These are phyloP conservation scores for Euphorbia peplus DNA, from an alignment of 345 rosid species.

Conservation along the genomic window DNA sequence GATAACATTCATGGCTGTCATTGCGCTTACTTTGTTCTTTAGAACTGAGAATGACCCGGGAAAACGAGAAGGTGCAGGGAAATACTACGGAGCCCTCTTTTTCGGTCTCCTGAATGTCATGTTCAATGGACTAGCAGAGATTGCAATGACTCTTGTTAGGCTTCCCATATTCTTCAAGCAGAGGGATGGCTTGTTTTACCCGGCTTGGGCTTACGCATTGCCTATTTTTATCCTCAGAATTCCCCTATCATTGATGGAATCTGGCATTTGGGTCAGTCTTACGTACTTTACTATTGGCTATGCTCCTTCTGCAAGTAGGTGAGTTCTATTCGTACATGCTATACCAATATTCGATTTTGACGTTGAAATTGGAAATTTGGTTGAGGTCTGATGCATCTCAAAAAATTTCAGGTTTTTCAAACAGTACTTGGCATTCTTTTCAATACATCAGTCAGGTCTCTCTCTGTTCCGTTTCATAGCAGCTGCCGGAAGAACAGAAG, in stretches of 20 bases:
- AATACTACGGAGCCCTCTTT: constrained; percentile 22
- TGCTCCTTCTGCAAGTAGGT: constrained; percentile 25
- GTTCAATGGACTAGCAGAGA: constrained; percentile 25
- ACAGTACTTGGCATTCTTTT: constrained; percentile 16
- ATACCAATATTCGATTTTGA: no score
- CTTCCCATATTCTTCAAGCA: constrained; percentile 29
- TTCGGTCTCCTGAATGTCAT: constrained; percentile 20
- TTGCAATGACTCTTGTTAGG: constrained; percentile 22
- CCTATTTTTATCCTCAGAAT: constrained; percentile 23
- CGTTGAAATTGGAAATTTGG: no score
- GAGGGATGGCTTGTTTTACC: constrained; percentile 16
- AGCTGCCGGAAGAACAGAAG: constrained; percentile 18
- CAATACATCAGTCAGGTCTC: constrained; percentile 21
- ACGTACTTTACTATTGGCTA: constrained; percentile 25
- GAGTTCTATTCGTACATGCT: no score
- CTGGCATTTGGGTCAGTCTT: constrained; percentile 20
- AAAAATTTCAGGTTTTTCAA: constrained; percentile 22
- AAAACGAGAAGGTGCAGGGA: constrained; percentile 2
- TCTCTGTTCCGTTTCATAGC: constrained; percentile 24
- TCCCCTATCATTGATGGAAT: constrained; percentile 22
- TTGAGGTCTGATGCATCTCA: neutral
- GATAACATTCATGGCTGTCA: constrained; percentile 18
- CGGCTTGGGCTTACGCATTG: constrained; percentile 26
- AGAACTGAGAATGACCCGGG: constrained; percentile 23
- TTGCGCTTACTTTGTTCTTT: constrained; percentile 20